These are phyloP conservation scores for Inga oerstediana DNA, from an alignment of 306 rosid genomes.

Conservation along the genomic window DNA sequence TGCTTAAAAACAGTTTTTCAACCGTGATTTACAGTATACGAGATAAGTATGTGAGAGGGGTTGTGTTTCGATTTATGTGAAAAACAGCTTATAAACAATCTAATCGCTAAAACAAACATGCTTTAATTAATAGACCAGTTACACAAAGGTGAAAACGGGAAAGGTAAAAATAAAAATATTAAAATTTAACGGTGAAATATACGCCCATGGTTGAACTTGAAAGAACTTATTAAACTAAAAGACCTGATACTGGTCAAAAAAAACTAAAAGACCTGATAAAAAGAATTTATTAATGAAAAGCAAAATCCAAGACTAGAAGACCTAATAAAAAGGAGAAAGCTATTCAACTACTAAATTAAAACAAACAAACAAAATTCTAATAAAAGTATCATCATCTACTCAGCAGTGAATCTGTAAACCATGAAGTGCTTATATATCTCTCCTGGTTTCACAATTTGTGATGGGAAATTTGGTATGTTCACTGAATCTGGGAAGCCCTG, in stretches of 20 bases:
- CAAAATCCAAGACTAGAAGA: not conserved
- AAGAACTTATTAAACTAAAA: not conserved
- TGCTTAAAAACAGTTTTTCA: no score
- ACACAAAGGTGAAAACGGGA: not conserved
- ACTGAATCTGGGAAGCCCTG: conserved; percentile 71
- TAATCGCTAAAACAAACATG: no score
- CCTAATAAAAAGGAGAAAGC: not conserved
- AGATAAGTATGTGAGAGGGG: no score
- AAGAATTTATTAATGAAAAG: no score
- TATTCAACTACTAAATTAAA: no score
- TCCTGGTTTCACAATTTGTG: conserved; percentile 59
- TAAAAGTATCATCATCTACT: not conserved
- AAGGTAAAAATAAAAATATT: not conserved
- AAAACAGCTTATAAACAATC: no score
- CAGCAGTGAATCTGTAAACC: conserved; percentile 62
- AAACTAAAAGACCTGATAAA: not conserved
- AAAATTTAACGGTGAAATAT: not conserved
- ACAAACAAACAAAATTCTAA: not conserved
- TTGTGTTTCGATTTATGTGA: no score
- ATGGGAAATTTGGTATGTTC: conserved; percentile 57
- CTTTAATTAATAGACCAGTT: not conserved
- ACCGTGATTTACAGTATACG: no score
- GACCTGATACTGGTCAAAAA: not conserved
- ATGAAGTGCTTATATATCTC: conserved; percentile 55
- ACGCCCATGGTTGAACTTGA: not conserved